Evolutionary conservation across 2,329 filamentous ascomycete species (phyloP), one percentile per base, ranked within the genome.

Genomic region (Paecilomyces sp.): DNA sequence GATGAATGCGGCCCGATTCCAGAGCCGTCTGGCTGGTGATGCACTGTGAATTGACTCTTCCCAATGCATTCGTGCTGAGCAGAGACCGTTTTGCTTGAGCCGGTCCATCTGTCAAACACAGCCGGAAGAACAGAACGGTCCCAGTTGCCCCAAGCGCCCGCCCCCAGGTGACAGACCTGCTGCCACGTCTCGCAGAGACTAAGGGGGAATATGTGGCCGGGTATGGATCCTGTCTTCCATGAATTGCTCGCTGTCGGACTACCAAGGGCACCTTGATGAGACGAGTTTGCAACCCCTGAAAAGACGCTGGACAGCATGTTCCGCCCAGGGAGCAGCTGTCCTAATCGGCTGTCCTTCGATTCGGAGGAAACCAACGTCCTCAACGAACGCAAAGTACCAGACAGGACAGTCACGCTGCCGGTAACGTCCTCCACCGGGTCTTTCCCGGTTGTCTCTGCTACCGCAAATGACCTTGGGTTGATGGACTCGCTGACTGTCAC

Each of bases 81-180:
- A 47, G 41, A 18, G 41, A 18, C 9, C 13, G 7, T 11, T 47
- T 47, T 47, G 41, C n/a, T 47, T 18, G 41, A 47, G 18, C 41
- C 41, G n/a, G n/a, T 47, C 41, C 41, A 47, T 47, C 15, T n/a
- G 36, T 41, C 13, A 15, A 41, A 41, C 13, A 41, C 6, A 3
- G 51, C 4, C 8, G 18, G 22, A 28, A 30, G 22, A 11, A 24
- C n/a, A 18, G 51, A 53, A 15, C 51, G 22, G 9, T 56, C 57
- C 24, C 60, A 52, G 51, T 33, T 58, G 34, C 59, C 62, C 56
- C 63, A 61, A 33, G 65, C 60, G 28, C 55, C 61, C 22, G 55
- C 61, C 36, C 62, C 64, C 52, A 55, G 25, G 54, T 61, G 67
- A 55, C 70, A 73, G 70, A 60, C 71, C 70, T 68, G 72, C 71